These are phyloP conservation scores for Ceratocystis huliohia DNA, from an alignment of 2,329 filamentous ascomycete species.

Conservation along the genomic window DNA sequence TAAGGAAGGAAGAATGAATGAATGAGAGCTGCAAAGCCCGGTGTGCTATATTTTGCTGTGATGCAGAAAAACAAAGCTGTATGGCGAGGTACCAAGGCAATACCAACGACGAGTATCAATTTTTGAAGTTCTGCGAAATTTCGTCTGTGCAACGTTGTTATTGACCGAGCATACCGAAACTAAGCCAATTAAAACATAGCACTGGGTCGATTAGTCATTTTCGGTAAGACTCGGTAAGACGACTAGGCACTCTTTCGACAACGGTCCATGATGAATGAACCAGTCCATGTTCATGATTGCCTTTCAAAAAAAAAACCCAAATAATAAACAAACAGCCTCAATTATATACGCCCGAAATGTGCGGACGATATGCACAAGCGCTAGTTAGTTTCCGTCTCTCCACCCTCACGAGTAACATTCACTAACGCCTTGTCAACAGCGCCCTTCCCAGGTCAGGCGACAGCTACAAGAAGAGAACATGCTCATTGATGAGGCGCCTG, in stretches of 20 bases:
- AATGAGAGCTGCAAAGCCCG: neutral
- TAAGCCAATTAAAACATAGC: neutral
- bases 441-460: conserved; percentile 61
- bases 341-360: conserved; percentile 25
- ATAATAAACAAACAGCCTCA: too few relatives aligned
- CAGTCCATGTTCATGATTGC: neutral
- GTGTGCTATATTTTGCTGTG: neutral
- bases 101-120: neutral
- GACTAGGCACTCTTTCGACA: neutral
- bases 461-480: conserved; percentile 64
- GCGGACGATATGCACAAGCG: conserved; percentile 30
- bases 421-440: conserved; percentile 34
- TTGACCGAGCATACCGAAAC: conserved; percentile 13
- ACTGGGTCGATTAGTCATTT: neutral
- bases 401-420: conserved; percentile 25
- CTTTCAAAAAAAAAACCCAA: too few relatives aligned
- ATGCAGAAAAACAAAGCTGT: neutral
- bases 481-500: conserved; percentile 56
- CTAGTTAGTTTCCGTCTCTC: conserved; percentile 25
- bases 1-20: neutral
- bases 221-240: conserved; percentile 6
- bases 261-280: neutral
- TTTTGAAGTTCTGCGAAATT: conserved; percentile 2
- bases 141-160: conserved; percentile 7
- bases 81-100: neutral